A percentile compares a stretch with the other conserved stretches of the same genome.
phyloP scores from a whole-genome alignment of 495 filamentous ascomycete species.

The Aspergillus olivimuriae region DNA sequence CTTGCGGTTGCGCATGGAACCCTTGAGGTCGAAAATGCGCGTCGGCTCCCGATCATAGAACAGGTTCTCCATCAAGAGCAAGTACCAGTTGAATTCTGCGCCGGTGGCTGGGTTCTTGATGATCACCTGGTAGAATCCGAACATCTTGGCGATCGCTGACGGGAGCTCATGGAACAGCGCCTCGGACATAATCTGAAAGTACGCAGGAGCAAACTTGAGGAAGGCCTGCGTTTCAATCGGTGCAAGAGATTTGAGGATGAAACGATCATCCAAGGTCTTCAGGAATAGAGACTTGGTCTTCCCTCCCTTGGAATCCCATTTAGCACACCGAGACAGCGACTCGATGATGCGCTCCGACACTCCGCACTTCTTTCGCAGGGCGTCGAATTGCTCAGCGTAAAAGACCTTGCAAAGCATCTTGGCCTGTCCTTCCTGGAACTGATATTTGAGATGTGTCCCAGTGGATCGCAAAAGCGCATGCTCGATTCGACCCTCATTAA shows the following conservation, averaged over 20 bases:
- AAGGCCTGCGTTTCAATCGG: slow-evolving; percentile 90
- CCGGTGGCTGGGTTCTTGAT: slow-evolving; percentile 93
- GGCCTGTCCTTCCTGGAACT: slow-evolving; percentile 84
- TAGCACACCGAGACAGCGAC: slow-evolving; percentile 86
- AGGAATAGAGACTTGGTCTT: slow-evolving; percentile 98
- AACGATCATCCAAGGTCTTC: slow-evolving; percentile 90
- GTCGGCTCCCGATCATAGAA: slow-evolving; percentile 93
- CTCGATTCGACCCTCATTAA: slow-evolving; percentile 56
- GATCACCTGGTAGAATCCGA: slow-evolving; percentile 94
- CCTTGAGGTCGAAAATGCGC: slow-evolving; percentile 96
- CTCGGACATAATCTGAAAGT: slow-evolving; percentile 95
- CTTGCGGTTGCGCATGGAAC: slow-evolving; percentile 95
- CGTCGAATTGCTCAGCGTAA: slow-evolving; percentile 96
- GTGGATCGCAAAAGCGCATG: slow-evolving; percentile 71
- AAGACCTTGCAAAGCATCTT: slow-evolving; percentile 98
- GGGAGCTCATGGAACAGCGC: slow-evolving; percentile 94
- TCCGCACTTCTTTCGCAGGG: slow-evolving; percentile 84
- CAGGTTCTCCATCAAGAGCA: slow-evolving; percentile 96
- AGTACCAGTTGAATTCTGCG: slow-evolving; percentile 88
- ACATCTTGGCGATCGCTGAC: slow-evolving; percentile 98
- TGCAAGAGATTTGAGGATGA: slow-evolving; percentile 85
- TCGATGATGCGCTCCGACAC: slow-evolving; percentile 91
- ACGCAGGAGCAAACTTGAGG: slow-evolving; percentile 87
- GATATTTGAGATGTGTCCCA: slow-evolving; percentile 88
- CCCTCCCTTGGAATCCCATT: slow-evolving; percentile 97